Base-by-base conservation (phyloP, 2,329 filamentous ascomycete species). In the Thielaviopsis euricoi region DNA sequence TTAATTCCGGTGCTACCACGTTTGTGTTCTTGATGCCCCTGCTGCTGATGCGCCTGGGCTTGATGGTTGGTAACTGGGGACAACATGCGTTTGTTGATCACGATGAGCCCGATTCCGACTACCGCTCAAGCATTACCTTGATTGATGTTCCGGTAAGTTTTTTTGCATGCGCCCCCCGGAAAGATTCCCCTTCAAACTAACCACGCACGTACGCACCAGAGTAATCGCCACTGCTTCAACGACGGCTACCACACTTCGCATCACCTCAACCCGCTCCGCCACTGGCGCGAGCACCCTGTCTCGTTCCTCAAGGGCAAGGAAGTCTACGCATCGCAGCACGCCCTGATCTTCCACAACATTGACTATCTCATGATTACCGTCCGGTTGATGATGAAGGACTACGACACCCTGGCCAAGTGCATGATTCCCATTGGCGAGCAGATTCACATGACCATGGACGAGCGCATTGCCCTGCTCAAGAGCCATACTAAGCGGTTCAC, bases 61-160 rank as follows among this genome's bases (percentile, higher is more conserved):
- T 91, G 62, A 91, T 90, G 87, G 76, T 87, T 7, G 87, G 87
- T 1, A 91, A 91, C 66, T 91, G 86, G 85, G 87, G 85, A 3
- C 87, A 91, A 67, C 87, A 91, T 67, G 86, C 86, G 1, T 83
- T 91, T 62, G 86, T 91, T 6, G 86, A 91, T 64, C 79, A 83
- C 21, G 72, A 80, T 13, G 82, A 88, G 63, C 87, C 87, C 0
- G 79, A 87, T 64, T 89, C 85, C 0, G 86, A 91, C 66, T 90
- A 83, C 64, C 76, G 86, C 40, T 88, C 84, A 0, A 89, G 86
- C 67, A 86, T 90, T 62, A 90, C 87, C 0, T 67, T 91, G 23
- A 82, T 91, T 57, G 87, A 91, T 65, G 85, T 90, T 6, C 76
- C 83, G 6, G 86, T 89, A 76, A 71, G 82, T 71, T n/a, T 23